A percentile compares a stretch with the other conserved stretches of the same genome.
These are phyloP conservation scores for Zoysia matrella DNA, from an alignment of 202 grass and related monocot species.

Conservation along the genomic window DNA sequence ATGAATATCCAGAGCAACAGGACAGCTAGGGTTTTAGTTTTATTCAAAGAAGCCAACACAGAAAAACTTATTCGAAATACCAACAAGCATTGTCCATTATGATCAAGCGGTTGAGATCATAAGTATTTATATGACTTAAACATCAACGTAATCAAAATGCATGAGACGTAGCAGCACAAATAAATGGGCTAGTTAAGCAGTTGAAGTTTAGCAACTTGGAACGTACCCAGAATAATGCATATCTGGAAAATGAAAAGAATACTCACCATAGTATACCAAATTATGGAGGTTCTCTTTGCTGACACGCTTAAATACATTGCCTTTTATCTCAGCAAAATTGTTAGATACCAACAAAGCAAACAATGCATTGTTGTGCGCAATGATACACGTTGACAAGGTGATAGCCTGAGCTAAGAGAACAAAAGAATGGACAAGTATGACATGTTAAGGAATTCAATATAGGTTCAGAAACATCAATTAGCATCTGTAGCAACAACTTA, in stretches of 20 bases:
- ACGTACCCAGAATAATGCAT: conserved; percentile 39
- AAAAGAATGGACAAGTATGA: conserved; percentile 95
- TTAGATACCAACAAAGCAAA: no score
- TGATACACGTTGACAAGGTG: no score
- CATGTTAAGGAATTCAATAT: conserved; percentile 71
- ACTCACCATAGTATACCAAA: conserved; percentile 97
- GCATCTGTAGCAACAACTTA: background rate
- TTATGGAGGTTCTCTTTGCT: conserved; percentile 99
- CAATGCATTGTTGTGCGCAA: no score
- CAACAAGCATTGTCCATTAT: conserved; percentile 18
- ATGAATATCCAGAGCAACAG: conserved; percentile 11
- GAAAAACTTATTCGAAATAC: conserved; percentile 13
- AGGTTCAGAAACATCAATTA: conserved; percentile 28
- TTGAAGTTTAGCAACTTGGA: no score
- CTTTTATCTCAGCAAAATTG: no score
- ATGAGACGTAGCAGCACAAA: conserved; percentile 22
- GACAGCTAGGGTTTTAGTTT: conserved; percentile 9
- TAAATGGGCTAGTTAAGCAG: background rate
- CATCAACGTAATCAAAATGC: background rate
- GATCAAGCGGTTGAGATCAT: conserved; percentile 26
- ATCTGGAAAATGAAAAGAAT: conserved; percentile 33
- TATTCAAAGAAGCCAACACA: background rate
- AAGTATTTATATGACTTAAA: conserved; percentile 17
- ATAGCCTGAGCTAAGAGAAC: conserved; percentile 95
- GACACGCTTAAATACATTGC: conserved; percentile 99